Conservation (phyloP, 306 rosid genomes). For the Cercis canadensis region DNA sequence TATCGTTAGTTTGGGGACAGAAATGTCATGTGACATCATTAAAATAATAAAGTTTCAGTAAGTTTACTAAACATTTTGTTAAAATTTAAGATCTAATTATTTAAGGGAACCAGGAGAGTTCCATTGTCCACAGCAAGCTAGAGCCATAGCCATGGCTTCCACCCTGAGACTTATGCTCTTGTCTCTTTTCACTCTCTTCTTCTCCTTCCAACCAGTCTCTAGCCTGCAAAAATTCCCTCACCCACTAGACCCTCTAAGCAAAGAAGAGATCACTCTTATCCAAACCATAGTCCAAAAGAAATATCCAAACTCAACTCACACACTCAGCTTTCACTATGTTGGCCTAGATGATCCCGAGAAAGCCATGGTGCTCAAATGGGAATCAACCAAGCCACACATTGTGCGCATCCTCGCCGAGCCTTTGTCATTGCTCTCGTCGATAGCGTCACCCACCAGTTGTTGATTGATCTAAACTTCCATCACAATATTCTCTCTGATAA, state of each 20-base stretch:
- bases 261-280: slow-evolving; percentile 29
- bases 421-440: slow-evolving; percentile 34
- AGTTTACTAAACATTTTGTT: too few species aligned
- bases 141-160: background rate
- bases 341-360: slow-evolving; percentile 47
- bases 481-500: slow-evolving; percentile 36
- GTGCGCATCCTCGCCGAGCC: slow-evolving; percentile 12
- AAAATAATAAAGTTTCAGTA: too few species aligned
- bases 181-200: slow-evolving; percentile 1
- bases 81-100: too few species aligned
- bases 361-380: slow-evolving; percentile 6
- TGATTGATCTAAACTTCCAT: slow-evolving; percentile 7
- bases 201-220: background rate
- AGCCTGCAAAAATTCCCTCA: slow-evolving; percentile 11
- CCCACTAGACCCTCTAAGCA: slow-evolving; percentile 43
- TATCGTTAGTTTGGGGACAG: too few species aligned
- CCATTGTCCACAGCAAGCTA: background rate
- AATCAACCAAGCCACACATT: background rate
- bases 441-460: slow-evolving; percentile 28
- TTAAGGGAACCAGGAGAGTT: too few species aligned
- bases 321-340: slow-evolving; percentile 35
- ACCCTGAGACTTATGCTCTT: slow-evolving; percentile 25
- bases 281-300: slow-evolving; percentile 28
- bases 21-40: too few species aligned
- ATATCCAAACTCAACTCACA: background rate